Evolutionary conservation across 257 asterid species (phyloP), one percentile per base, ranked within the genome.

Genomic region (Perilla frutescens): DNA sequence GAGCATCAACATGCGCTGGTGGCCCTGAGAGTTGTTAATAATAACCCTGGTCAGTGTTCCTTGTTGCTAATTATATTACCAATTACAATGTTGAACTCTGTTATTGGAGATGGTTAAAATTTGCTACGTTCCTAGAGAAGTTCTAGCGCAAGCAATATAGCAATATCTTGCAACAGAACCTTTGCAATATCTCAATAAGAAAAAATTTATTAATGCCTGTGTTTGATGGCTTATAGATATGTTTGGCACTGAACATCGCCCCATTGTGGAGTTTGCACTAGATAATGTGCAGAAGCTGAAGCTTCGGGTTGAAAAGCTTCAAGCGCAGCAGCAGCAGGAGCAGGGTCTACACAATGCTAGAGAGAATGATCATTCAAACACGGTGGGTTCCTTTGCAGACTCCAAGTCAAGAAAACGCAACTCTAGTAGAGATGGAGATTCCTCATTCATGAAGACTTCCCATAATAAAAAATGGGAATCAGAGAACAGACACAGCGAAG

Each of bases 1-100:
- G 99, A 95, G 86, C 99, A 95, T 83, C 90, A 95, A 77, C 99
- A 95, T 71, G 97, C 99, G 65, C 96, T 95, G 41, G 99, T 95
- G 72, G 99, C 99, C 77, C 78, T 95, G 72, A 84, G 99, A 86
- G 97, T 95, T 82, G 93, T 95, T 13, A 95, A 95, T 66, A 95
- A 95, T 67, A 92, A 89, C 83, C 99, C 99, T 34, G 97, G 99
- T 92, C 61, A 8, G 77, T 51, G 43, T 75, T 63, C 36, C 59
- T 3, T 63, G 39, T 69, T 4, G 31, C 66, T 4, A 26, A 50
- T 54, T 62, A 29, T 45, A 50, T 56, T 32, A 10, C 41, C 20
- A 9, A n/a, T 55, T 53, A 12, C 45, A 37, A 58, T 32, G 0
- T 31, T 36, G 40, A 15, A 39, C 40, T 58, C 39, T 6, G 12